These are phyloP conservation scores for Quercus tomentella DNA, from an alignment of 331 rosid genomes.

Conservation along the genomic window DNA sequence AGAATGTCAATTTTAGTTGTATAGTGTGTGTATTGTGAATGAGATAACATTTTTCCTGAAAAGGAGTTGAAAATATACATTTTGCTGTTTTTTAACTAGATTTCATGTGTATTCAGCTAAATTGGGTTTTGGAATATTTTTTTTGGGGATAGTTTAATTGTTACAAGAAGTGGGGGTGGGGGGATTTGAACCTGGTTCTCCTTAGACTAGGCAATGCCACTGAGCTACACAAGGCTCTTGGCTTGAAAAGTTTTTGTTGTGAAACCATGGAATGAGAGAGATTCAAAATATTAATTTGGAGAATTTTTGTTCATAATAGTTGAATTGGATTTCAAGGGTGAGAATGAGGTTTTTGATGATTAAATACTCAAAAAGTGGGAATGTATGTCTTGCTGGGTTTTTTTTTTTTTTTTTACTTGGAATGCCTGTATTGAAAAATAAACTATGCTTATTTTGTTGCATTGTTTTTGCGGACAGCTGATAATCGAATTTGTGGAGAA, in stretches of 20 bases:
- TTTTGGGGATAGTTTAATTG: not conserved
- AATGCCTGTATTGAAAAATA: not conserved
- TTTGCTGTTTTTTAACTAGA: not conserved
- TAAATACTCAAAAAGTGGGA: not conserved
- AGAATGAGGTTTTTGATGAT: not conserved
- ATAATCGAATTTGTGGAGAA: slow-evolving; percentile 58
- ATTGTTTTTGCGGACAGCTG: slow-evolving; percentile 28
- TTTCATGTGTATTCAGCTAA: not conserved
- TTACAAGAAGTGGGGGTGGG: too few species aligned
- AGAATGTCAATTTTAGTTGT: not conserved
- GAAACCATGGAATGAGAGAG: not conserved
- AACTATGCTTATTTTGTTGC: not conserved
- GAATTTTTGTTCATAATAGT: not conserved
- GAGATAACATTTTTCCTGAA: not conserved
- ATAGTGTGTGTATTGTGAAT: not conserved
- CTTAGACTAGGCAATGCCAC: too few species aligned
- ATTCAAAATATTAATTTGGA: not conserved
- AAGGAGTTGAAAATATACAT: not conserved
- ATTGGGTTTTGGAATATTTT: not conserved
- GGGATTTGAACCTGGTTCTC: too few species aligned
- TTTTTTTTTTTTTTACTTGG: not conserved
- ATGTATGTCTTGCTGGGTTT: not conserved
- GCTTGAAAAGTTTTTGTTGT: not conserved
- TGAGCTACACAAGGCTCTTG: not conserved
- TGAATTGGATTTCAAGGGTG: not conserved